phyloP scores from a whole-genome alignment of 2,329 filamentous ascomycete genomes.

The Scytalidium lignicola region DNA sequence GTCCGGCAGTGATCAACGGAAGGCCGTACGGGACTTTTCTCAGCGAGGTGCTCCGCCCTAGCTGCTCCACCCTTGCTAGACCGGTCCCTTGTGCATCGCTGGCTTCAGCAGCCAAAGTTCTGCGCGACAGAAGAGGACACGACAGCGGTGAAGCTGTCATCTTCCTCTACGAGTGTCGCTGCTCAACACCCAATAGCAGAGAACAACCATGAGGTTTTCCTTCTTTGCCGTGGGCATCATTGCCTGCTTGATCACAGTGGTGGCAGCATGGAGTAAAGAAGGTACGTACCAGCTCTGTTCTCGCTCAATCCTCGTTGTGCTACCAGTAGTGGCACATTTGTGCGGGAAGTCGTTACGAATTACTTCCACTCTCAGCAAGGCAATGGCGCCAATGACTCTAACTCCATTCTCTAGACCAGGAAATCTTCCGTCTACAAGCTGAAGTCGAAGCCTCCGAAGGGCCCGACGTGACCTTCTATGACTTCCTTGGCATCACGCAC shows the following conservation, averaged over 20 bases:
- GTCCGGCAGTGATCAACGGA: no score
- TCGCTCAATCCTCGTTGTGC: no score
- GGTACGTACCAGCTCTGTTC: slow-evolving; percentile 17
- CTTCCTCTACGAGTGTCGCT: not conserved
- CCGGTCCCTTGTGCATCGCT: not conserved
- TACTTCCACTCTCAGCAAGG: not conserved
- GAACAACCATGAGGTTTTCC: slow-evolving; percentile 26
- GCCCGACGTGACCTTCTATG: slow-evolving; percentile 81
- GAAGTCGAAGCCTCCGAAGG: slow-evolving; percentile 77
- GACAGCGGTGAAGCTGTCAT: slow-evolving; percentile 12
- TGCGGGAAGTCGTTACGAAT: no score
- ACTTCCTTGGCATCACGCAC: slow-evolving; percentile 74
- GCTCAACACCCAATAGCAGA: slow-evolving; percentile 7
- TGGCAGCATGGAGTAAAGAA: slow-evolving; percentile 33
- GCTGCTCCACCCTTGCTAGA: not conserved
- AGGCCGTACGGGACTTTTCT: not conserved
- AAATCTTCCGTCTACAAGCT: slow-evolving; percentile 94
- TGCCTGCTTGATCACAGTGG: slow-evolving; percentile 21
- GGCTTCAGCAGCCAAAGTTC: not conserved
- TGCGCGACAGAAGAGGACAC: slow-evolving; percentile 11
- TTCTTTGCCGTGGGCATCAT: slow-evolving; percentile 23
- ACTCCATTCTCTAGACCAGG: slow-evolving; percentile 63
- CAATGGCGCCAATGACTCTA: slow-evolving; percentile 13
- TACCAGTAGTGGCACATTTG: not conserved
- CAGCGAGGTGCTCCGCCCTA: not conserved